Base-by-base conservation (phyloP, 1,139 yeast species). In the Suhomyces coccinellae region DNA sequence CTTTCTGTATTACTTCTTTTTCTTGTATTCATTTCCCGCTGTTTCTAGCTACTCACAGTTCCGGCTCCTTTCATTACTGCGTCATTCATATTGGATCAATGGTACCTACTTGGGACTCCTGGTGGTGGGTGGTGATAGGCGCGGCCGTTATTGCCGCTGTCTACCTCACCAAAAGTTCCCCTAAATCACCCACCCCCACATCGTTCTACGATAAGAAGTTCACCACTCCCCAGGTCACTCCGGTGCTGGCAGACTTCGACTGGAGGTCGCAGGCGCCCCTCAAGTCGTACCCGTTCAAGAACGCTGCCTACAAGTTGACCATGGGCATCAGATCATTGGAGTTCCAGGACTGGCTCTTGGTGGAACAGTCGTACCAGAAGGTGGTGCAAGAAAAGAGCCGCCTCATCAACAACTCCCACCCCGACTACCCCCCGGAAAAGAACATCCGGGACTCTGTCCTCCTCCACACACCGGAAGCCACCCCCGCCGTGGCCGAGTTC, bases 321-420 rank as follows among this genome's bases (percentile, higher is more conserved):
- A 82, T 86, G 87, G 91, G 87, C 0, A 75, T 86, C 44, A 73
- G 72, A 47, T 73, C 69, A 41, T 62, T 81, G 36, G 75, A 76
- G 28, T 73, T 78, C 6, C 75, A 78, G 43, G 89, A 86, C 44
- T 82, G 87, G 83, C 66, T 87, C 27, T 67, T 82, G 41, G 58
- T 87, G n/a, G 96, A 87, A 50, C 71, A 84, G 40, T 77, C 84
- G 0, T 86, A 86, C 56, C 58, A 69, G 48, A 57, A 66, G 6
- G 64, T 72, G 16, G 71, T 83, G 4, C 69, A 69, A 9, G 59
- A 71, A 36, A 79, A 84, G 54, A 58, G 57, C 3, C 60, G 64
- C 26, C 64, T 82, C 14, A 53, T 68, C 22, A 66, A 71, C 6
- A 72, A 71, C 41, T 51, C 58, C 8, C 71, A 75, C 46, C 75